phyloP scores from a whole-genome alignment of 2,329 filamentous ascomycete species.

The Colletotrichum sp. region DNA sequence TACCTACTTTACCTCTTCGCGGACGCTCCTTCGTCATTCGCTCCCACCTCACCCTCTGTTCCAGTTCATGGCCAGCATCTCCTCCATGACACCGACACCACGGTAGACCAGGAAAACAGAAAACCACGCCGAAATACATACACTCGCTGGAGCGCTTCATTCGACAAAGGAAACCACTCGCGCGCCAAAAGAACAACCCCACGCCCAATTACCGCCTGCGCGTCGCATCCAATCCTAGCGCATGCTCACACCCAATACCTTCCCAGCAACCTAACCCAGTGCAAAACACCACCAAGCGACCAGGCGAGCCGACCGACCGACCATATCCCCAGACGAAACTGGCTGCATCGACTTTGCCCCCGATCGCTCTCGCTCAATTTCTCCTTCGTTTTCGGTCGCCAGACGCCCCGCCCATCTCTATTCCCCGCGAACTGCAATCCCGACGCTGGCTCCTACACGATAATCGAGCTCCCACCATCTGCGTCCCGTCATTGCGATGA shows the following conservation, averaged over 20 bases:
- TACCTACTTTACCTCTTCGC: neutral
- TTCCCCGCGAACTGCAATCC: neutral
- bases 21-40: conserved; percentile 2
- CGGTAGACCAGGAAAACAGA: neutral
- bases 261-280: conserved; percentile 16
- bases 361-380: neutral
- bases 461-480: conserved; percentile 20
- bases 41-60: neutral
- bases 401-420: neutral
- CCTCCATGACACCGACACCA: neutral
- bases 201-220: conserved; percentile 19
- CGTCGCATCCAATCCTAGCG: conserved; percentile 19
- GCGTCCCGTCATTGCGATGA: conserved; percentile 33
- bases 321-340: neutral
- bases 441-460: conserved; percentile 10
- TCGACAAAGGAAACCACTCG: conserved; percentile 16
- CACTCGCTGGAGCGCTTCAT: neutral
- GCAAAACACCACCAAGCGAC: conserved; percentile 21
- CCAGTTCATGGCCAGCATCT: neutral
- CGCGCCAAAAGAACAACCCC: conserved; percentile 12
- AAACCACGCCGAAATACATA: neutral
- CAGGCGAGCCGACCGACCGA: conserved; percentile 13
- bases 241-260: conserved; percentile 20
- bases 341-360: neutral
- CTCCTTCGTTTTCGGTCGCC: neutral